phyloP scores from a whole-genome alignment of 2,329 filamentous ascomycete genomes.

The Colletotrichum navitas region DNA sequence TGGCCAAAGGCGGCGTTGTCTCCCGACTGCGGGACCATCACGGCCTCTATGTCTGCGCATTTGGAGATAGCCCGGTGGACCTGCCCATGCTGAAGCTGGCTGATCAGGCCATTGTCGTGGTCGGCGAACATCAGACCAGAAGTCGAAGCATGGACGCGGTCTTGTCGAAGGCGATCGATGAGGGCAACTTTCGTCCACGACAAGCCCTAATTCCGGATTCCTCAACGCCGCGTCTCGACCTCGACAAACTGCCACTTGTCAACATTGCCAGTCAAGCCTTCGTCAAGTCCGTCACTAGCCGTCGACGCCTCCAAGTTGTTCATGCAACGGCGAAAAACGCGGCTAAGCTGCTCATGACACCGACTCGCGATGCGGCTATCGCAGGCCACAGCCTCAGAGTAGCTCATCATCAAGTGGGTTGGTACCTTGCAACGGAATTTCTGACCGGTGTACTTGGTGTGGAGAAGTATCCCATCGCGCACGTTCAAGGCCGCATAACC shows the following conservation, averaged over 20 bases:
- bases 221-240: constrained; percentile 57
- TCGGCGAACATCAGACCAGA: constrained; percentile 59
- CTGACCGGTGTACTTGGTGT: constrained; percentile 62
- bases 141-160: constrained; percentile 66
- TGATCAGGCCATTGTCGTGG: constrained; percentile 67
- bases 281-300: constrained; percentile 42
- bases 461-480: constrained; percentile 60
- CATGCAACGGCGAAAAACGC: constrained; percentile 60
- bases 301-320: constrained; percentile 44
- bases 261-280: constrained; percentile 44
- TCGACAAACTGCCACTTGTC: constrained; percentile 56
- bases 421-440: constrained; percentile 65
- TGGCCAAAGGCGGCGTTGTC: constrained; percentile 62
- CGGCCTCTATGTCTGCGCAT: constrained; percentile 62
- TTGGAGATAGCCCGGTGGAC: constrained; percentile 72
- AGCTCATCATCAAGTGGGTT: constrained; percentile 63
- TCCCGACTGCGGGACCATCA: constrained; percentile 49
- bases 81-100: constrained; percentile 68
- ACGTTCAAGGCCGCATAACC: constrained; percentile 63
- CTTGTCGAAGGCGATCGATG: constrained; percentile 57
- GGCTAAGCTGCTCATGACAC: constrained; percentile 63
- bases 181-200: constrained; percentile 54
- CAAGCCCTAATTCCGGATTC: constrained; percentile 61
- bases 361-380: constrained; percentile 63
- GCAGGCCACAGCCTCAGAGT: constrained; percentile 60